Conservation (phyloP, 768 basidiomycete genomes). For the Tricholoma sp. region DNA sequence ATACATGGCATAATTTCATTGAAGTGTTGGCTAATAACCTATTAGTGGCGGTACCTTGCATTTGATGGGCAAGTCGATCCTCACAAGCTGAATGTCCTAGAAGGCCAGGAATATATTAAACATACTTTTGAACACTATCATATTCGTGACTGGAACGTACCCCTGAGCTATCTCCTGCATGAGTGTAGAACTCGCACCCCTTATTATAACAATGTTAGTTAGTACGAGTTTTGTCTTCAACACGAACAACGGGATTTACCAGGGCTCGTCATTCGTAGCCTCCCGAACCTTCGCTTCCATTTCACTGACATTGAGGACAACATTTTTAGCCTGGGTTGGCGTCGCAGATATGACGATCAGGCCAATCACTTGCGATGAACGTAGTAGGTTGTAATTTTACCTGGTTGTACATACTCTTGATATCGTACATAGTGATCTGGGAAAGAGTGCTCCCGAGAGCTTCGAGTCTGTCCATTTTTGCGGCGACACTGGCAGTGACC, state of each 20-base stretch:
- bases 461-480: slow-evolving; percentile 74
- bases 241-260: slow-evolving; percentile 48
- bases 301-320: slow-evolving; percentile 93
- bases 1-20: slow-evolving; percentile 99
- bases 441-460: slow-evolving; percentile 71
- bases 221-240: neutral
- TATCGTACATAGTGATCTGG: slow-evolving; percentile 85
- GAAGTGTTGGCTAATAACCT: slow-evolving; percentile 77
- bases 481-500: neutral
- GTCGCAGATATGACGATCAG: slow-evolving; percentile 4
- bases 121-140: neutral
- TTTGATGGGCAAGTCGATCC: slow-evolving; percentile 20
- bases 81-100: slow-evolving; percentile 96
- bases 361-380: neutral
- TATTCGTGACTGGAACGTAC: slow-evolving; percentile 32
- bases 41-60: neutral
- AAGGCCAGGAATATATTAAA: neutral
- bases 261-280: slow-evolving; percentile 97
- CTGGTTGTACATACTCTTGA: slow-evolving; percentile 94
- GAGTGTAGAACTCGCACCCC: slow-evolving; percentile 96
- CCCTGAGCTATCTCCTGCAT: slow-evolving; percentile 99
- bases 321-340: slow-evolving; percentile 76
- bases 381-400: slow-evolving; percentile 27
- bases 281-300: slow-evolving; percentile 97
- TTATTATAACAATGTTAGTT: slow-evolving; percentile 25